Conservation (phyloP, 1,284 basidiomycete genomes). For the Mixia osmundae region DNA sequence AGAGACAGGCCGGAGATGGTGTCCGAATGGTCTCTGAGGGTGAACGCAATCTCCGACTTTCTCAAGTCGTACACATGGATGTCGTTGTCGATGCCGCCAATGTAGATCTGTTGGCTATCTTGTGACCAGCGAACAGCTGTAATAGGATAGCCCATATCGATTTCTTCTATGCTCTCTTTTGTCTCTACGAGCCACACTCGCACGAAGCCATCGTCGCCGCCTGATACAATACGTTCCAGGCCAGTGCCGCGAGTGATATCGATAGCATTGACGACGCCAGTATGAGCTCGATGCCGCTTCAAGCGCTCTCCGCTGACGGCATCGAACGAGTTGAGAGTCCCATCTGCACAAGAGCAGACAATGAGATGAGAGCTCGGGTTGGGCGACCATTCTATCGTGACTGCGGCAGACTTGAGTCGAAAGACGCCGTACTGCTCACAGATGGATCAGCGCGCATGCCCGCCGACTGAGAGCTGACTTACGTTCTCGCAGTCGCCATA, state of each 20-base stretch:
- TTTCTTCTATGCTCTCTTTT: conserved; percentile 50
- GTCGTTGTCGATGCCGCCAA: conserved; percentile 79
- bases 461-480: background rate
- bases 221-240: conserved; percentile 51
- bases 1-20: conserved; percentile 62
- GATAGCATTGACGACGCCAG: conserved; percentile 66
- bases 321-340: conserved; percentile 47
- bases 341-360: conserved; percentile 64
- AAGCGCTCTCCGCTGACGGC: conserved; percentile 44
- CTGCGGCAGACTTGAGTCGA: background rate
- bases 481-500: conserved; percentile 16
- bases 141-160: conserved; percentile 63
- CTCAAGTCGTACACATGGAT: conserved; percentile 77
- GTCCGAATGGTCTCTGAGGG: conserved; percentile 30
- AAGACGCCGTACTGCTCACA: background rate
- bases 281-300: conserved; percentile 53
- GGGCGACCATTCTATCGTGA: conserved; percentile 5
- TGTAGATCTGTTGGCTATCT: conserved; percentile 61
- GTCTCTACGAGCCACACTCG: conserved; percentile 65
- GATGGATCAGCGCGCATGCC: background rate
- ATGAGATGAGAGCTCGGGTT: conserved; percentile 23
- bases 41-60: conserved; percentile 35
- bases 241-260: conserved; percentile 51
- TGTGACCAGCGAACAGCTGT: conserved; percentile 79
- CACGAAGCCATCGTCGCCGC: conserved; percentile 68